These are phyloP conservation scores for Urostyla sp. DNA, from an alignment of 73 alveolate species.

Conservation along the genomic window DNA sequence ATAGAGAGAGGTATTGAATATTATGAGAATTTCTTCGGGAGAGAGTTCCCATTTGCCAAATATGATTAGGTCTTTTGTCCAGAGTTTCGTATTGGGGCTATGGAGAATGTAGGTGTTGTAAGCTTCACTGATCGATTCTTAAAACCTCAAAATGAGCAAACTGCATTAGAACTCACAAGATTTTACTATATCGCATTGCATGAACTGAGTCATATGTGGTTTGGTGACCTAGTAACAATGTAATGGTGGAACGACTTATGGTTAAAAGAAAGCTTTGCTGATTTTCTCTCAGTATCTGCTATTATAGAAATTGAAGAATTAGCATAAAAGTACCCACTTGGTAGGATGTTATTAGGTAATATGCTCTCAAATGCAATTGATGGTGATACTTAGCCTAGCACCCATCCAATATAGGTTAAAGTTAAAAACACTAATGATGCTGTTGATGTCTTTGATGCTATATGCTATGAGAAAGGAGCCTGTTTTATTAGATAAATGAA, in stretches of 20 bases:
- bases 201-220: conserved; percentile 72
- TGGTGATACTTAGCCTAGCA: conserved; percentile 85
- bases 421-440: conserved; percentile 93
- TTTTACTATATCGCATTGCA: conserved; percentile 61
- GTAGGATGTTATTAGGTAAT: conserved; percentile 50
- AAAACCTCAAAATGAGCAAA: conserved; percentile 64
- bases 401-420: conserved; percentile 94
- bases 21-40: conserved; percentile 88
- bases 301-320: conserved; percentile 54
- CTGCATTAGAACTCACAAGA: not conserved
- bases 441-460: conserved; percentile 89
- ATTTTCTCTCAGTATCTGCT: conserved; percentile 79
- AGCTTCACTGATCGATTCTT: conserved; percentile 64
- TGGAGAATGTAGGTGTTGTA: conserved; percentile 79
- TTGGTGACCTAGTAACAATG: conserved; percentile 76
- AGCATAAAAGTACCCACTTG: conserved; percentile 17
- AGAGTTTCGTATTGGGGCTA: conserved; percentile 71
- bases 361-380: conserved; percentile 26
- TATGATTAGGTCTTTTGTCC: conserved; percentile 88
- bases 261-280: conserved; percentile 73
- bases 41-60: conserved; percentile 79
- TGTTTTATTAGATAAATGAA: conserved; percentile 80
- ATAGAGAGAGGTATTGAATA: conserved; percentile 78
- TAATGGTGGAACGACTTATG: conserved; percentile 83
- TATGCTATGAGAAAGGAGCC: conserved; percentile 91